Percentiles rank a stretch among this genome's conserved stretches.
Conservation (phyloP, 2,329 filamentous ascomycete genomes). For the Nothomitra cinnamomea region DNA sequence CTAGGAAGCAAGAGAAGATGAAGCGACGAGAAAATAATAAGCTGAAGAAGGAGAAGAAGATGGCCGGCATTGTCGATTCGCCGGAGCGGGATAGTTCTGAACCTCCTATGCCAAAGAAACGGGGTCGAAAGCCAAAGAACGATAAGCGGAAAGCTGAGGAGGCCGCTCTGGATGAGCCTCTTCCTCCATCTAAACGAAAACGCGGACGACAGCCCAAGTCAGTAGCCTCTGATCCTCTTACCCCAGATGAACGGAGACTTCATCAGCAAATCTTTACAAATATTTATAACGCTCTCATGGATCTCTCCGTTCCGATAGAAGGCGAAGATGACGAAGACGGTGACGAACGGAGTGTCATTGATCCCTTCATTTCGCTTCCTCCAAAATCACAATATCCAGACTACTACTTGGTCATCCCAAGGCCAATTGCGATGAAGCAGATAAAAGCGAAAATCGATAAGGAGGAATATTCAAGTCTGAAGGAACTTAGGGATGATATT, state of each 20-base stretch:
- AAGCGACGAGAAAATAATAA: slow-evolving; percentile 66
- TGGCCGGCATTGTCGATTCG: slow-evolving; percentile 18
- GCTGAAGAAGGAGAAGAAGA: slow-evolving; percentile 35
- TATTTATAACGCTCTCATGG: slow-evolving; percentile 67
- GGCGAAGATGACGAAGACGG: slow-evolving; percentile 38
- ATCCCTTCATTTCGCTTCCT: slow-evolving; percentile 82
- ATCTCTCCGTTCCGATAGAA: slow-evolving; percentile 59
- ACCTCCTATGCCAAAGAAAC: slow-evolving; percentile 58
- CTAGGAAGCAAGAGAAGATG: slow-evolving; percentile 72
- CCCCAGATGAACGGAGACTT: slow-evolving; percentile 51
- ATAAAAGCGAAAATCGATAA: slow-evolving; percentile 93
- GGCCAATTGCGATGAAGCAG: slow-evolving; percentile 89
- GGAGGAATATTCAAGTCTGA: slow-evolving; percentile 66
- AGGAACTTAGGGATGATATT: slow-evolving; percentile 69
- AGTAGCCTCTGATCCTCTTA: slow-evolving; percentile 38
- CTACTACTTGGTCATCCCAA: slow-evolving; percentile 86
- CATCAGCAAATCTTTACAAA: slow-evolving; percentile 64
- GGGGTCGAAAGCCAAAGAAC: slow-evolving; percentile 59
- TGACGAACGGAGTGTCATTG: slow-evolving; percentile 66
- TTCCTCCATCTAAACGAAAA: slow-evolving; percentile 58
- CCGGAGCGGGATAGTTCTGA: slow-evolving; percentile 74
- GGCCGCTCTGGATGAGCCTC: slow-evolving; percentile 50
- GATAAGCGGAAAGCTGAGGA: slow-evolving; percentile 82
- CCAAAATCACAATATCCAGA: slow-evolving; percentile 81
- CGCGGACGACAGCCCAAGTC: slow-evolving; percentile 45